phyloP scores from a whole-genome alignment of 352 stramenopile species.

The Phytopythium vexans region DNA sequence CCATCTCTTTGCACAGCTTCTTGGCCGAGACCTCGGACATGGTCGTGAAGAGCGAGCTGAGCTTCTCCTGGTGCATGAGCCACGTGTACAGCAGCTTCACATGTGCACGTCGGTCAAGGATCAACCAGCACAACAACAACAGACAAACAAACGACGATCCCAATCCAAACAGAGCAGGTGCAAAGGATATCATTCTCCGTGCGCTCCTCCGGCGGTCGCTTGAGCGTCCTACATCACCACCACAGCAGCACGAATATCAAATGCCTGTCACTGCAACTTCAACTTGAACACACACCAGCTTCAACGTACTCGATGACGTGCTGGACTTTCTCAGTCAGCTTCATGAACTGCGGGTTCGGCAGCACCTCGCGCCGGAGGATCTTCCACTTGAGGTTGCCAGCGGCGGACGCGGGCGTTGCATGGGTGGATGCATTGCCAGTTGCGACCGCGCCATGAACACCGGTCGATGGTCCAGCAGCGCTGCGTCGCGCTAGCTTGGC shows the following conservation, averaged over 20 bases:
- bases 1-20: slow-evolving; percentile 86
- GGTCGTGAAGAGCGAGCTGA: slow-evolving; percentile 82
- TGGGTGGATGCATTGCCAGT: too few relatives aligned
- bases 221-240: slow-evolving; percentile 39
- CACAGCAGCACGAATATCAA: not conserved
- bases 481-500: slow-evolving; percentile 1
- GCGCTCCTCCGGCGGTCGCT: slow-evolving; percentile 60
- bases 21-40: slow-evolving; percentile 84
- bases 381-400: slow-evolving; percentile 15
- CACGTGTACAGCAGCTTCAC: slow-evolving; percentile 75
- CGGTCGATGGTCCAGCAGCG: not conserved
- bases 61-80: slow-evolving; percentile 87
- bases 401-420: too few relatives aligned
- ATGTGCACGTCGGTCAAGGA: slow-evolving; percentile 20
- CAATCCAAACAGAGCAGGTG: not conserved
- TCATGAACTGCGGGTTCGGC: slow-evolving; percentile 53
- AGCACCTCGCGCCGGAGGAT: slow-evolving; percentile 28
- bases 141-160: not conserved
- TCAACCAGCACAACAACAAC: not conserved
- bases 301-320: slow-evolving; percentile 59
- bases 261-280: too few relatives aligned
- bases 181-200: slow-evolving; percentile 58
- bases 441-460: too few relatives aligned
- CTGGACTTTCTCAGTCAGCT: slow-evolving; percentile 56
- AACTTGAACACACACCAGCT: not conserved